Conservation (phyloP, 345 rosid genomes). For the Orychophragmus violaceus region DNA sequence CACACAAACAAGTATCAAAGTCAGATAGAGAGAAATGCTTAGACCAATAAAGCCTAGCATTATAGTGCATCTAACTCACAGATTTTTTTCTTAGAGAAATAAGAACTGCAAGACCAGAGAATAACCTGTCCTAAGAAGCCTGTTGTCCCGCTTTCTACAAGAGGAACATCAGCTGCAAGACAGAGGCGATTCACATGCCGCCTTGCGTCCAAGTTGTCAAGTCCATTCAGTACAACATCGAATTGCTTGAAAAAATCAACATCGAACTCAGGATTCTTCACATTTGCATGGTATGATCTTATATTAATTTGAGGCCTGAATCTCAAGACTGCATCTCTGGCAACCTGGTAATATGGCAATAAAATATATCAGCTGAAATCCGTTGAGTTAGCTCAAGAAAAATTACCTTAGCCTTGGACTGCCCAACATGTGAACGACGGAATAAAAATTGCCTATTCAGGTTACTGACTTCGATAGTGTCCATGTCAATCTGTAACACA, state of each 20-base stretch:
- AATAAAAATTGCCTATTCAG: conserved; percentile 93
- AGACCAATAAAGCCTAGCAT: neutral
- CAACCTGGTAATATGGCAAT: conserved; percentile 54
- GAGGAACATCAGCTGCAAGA: conserved; percentile 90
- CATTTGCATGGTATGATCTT: conserved; percentile 85
- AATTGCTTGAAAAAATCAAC: conserved; percentile 94
- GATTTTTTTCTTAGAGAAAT: neutral
- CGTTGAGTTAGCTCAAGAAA: neutral
- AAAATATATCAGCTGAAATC: neutral
- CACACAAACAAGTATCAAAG: conserved; percentile 5
- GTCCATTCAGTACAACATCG: conserved; percentile 88
- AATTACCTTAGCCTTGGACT: conserved; percentile 88
- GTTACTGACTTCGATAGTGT: conserved; percentile 98
- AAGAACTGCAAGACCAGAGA: neutral
- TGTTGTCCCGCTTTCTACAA: conserved; percentile 98
- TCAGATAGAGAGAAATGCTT: conserved; percentile 1
- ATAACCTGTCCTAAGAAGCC: conserved; percentile 98
- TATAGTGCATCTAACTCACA: neutral
- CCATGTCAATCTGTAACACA: conserved; percentile 90
- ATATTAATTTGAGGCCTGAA: conserved; percentile 85
- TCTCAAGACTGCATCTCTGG: conserved; percentile 91
- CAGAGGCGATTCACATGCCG: conserved; percentile 98
- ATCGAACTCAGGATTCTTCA: conserved; percentile 70
- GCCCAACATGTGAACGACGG: conserved; percentile 92
- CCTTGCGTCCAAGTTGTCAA: conserved; percentile 96